Percentiles rank a stretch among this genome's conserved stretches.
These are phyloP conservation scores for Caryocar brasiliense DNA, from an alignment of 441 rosid species.

Conservation along the genomic window DNA sequence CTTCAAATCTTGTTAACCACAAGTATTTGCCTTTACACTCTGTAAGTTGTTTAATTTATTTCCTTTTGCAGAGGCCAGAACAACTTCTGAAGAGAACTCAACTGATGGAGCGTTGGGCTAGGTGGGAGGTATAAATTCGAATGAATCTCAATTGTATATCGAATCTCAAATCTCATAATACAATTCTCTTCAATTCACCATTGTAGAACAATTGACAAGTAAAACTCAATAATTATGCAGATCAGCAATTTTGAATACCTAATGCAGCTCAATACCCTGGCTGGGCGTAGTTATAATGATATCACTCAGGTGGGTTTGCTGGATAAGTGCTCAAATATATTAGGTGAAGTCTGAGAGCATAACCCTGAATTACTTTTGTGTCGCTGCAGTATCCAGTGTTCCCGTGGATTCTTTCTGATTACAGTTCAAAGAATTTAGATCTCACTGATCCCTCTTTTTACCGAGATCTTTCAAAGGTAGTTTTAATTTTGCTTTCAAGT, in stretches of 20 bases:
- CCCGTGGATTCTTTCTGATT: conserved; percentile 95
- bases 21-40: neutral
- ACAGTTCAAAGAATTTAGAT: conserved; percentile 68
- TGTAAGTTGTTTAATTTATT: conserved; percentile 1
- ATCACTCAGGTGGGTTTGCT: conserved; percentile 75
- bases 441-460: conserved; percentile 78
- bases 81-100: conserved; percentile 95
- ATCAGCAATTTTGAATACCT: conserved; percentile 98
- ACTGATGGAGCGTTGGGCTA: conserved; percentile 98
- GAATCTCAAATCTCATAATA: neutral
- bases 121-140: conserved; percentile 80
- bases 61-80: conserved; percentile 74
- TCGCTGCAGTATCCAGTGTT: conserved; percentile 94
- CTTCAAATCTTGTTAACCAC: neutral
- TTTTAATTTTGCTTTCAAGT: conserved; percentile 23
- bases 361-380: conserved; percentile 13
- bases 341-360: too few species aligned
- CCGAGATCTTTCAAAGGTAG: conserved; percentile 97
- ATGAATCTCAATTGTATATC: neutral
- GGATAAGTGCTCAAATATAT: neutral
- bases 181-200: too few species aligned
- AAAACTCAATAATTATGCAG: conserved; percentile 40
- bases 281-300: conserved; percentile 99
- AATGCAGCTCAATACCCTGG: conserved; percentile 95
- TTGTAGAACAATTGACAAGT: conserved; percentile 2